Evolutionary conservation across 768 basidiomycete species (phyloP).

Genomic region (Leccinum subgranulosum): DNA sequence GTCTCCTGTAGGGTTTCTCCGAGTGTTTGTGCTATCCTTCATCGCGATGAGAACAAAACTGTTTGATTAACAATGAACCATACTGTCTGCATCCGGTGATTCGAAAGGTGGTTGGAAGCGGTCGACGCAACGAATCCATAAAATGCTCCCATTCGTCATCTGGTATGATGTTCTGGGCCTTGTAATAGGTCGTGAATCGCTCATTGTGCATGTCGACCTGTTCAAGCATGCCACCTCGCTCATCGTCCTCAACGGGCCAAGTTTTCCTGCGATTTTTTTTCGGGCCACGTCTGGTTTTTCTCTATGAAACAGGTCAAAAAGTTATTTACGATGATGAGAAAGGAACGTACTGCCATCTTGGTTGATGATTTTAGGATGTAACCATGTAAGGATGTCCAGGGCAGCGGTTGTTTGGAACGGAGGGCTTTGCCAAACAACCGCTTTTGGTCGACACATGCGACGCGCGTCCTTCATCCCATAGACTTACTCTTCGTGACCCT

Average conservation of each 20-base stretch:
- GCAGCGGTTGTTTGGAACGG: constrained; percentile 30
- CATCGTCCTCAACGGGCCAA: constrained; percentile 25
- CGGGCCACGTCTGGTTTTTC: constrained; percentile 17
- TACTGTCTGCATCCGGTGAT: constrained; percentile 87
- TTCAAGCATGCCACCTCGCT: constrained; percentile 53
- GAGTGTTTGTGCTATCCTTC: constrained; percentile 66
- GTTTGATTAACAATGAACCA: constrained; percentile 11
- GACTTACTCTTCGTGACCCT: constrained; percentile 10
- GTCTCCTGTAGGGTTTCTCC: constrained; percentile 73
- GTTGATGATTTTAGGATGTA: neutral
- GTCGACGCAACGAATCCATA: constrained; percentile 57
- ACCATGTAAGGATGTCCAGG: neutral
- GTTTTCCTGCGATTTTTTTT: constrained; percentile 1
- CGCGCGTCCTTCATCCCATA: constrained; percentile 26
- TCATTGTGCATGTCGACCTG: constrained; percentile 69
- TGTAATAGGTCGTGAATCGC: constrained; percentile 66
- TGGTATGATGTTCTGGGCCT: constrained; percentile 70
- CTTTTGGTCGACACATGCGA: constrained; percentile 24
- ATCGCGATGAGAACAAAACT: constrained; percentile 6
- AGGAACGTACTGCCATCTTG: constrained; percentile 18
- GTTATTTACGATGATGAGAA: neutral
- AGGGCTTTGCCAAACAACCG: constrained; percentile 32
- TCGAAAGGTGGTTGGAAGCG: constrained; percentile 91
- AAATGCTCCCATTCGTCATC: constrained; percentile 80
- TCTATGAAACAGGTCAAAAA: neutral